Evolutionary conservation across 441 rosid genomes (phyloP).

Genomic region (Francoa sonchifolia): DNA sequence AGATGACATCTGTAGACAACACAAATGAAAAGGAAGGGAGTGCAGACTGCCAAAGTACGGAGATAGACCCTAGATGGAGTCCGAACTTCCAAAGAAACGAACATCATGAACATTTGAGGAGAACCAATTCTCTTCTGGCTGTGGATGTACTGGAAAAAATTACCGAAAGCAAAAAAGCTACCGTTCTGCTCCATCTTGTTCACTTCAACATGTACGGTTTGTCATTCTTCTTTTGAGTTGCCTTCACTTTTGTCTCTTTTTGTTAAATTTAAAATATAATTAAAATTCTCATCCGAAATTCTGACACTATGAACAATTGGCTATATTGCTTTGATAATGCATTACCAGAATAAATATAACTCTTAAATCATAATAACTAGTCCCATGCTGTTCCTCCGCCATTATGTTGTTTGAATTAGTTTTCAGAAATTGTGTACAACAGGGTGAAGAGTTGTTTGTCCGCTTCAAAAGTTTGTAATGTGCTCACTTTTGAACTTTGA

Average conservation of each 20-base stretch:
- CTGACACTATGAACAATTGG: not conserved
- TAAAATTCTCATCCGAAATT: too few species aligned
- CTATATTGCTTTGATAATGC: not conserved
- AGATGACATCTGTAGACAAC: slow-evolving; percentile 13
- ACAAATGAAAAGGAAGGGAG: slow-evolving; percentile 16
- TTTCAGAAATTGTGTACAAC: too few species aligned
- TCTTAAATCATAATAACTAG: too few species aligned
- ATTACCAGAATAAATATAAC: too few species aligned
- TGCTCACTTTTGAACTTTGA: too few species aligned
- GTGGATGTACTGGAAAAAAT: slow-evolving; percentile 38
- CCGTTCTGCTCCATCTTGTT: slow-evolving; percentile 36
- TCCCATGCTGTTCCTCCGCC: too few species aligned
- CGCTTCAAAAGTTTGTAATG: too few species aligned
- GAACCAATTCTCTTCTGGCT: slow-evolving; percentile 28
- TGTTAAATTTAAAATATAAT: too few species aligned
- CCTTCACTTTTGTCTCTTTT: slow-evolving; percentile 3
- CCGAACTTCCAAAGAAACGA: slow-evolving; percentile 16
- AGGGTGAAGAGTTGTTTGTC: too few species aligned
- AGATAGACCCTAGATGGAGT: slow-evolving; percentile 21
- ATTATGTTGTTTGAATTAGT: too few species aligned
- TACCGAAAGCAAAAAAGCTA: slow-evolving; percentile 34
- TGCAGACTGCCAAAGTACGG: slow-evolving; percentile 24
- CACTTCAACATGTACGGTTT: slow-evolving; percentile 40
- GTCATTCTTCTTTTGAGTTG: slow-evolving; percentile 9
- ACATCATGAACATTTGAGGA: slow-evolving; percentile 25